Conservation (phyloP, 2,329 filamentous ascomycete genomes). For the Exophiala phaeomuriformis region DNA sequence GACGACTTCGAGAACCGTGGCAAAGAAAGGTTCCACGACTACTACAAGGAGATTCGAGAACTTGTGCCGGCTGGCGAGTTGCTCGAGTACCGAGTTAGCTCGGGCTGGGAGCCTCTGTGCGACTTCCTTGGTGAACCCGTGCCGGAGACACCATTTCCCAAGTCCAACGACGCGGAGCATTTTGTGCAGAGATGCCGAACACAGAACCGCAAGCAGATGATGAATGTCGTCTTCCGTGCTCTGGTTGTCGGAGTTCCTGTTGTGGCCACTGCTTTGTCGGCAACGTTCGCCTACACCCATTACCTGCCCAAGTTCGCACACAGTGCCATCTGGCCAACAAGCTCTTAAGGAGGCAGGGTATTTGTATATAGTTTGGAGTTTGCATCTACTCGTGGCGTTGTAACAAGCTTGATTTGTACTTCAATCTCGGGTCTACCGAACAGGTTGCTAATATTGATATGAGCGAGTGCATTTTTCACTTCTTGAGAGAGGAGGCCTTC, state of each 20-base stretch:
- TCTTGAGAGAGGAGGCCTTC: neutral
- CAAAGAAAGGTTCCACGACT: slow-evolving; percentile 54
- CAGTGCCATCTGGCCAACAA: slow-evolving; percentile 10
- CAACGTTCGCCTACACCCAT: slow-evolving; percentile 37
- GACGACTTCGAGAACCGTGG: slow-evolving; percentile 59
- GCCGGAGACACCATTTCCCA: slow-evolving; percentile 44
- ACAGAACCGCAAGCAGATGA: slow-evolving; percentile 50
- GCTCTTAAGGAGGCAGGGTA: slow-evolving; percentile 4
- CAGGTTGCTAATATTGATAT: too few relatives aligned
- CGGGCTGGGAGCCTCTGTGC: slow-evolving; percentile 50
- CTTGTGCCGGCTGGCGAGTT: slow-evolving; percentile 45
- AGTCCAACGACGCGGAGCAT: slow-evolving; percentile 48
- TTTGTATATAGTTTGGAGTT: slow-evolving; percentile 18
- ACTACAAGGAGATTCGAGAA: slow-evolving; percentile 47
- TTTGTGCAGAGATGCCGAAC: slow-evolving; percentile 49
- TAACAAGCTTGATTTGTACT: too few relatives aligned
- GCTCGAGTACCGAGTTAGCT: slow-evolving; percentile 48
- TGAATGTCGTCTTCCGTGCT: slow-evolving; percentile 47
- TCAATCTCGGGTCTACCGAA: too few relatives aligned
- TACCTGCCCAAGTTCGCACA: slow-evolving; percentile 27
- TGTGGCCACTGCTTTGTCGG: slow-evolving; percentile 40
- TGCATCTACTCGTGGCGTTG: neutral
- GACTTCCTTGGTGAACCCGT: slow-evolving; percentile 48
- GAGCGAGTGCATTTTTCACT: neutral
- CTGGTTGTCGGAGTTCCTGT: slow-evolving; percentile 45